These are phyloP conservation scores for Heliocybe sulcata DNA, from an alignment of 1,284 basidiomycete species.

Conservation along the genomic window DNA sequence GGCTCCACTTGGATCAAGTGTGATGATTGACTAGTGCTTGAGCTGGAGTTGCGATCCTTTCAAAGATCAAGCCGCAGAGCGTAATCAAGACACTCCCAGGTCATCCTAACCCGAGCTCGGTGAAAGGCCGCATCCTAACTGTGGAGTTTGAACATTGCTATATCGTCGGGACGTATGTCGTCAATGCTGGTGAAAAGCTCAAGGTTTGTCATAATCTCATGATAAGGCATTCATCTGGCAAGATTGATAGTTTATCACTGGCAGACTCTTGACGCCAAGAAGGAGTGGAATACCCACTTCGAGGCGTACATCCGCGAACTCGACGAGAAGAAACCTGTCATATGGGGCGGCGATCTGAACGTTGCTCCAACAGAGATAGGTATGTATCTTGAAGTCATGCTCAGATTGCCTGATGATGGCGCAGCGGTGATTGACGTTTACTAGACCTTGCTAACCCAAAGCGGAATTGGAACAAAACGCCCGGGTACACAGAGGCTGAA, in stretches of 20 bases:
- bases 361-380: constrained; percentile 75
- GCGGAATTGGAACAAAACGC: constrained; percentile 72
- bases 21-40: background rate
- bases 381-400: constrained; percentile 36
- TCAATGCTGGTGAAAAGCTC: constrained; percentile 77
- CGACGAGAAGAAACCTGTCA: constrained; percentile 74
- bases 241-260: background rate
- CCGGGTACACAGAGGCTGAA: constrained; percentile 78
- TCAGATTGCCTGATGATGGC: background rate
- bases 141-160: constrained; percentile 72
- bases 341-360: constrained; percentile 89
- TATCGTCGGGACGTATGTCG: constrained; percentile 78
- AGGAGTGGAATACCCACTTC: constrained; percentile 73
- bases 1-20: background rate
- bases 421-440: background rate
- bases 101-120: constrained; percentile 52
- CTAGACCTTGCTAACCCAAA: constrained; percentile 39
- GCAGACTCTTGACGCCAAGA: constrained; percentile 68
- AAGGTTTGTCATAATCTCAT: constrained; percentile 43
- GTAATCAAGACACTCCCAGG: constrained; percentile 63
- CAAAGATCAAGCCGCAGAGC: constrained; percentile 69
- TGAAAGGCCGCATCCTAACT: constrained; percentile 76
- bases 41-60: constrained; percentile 82
- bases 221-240: background rate
- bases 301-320: constrained; percentile 64